Conservation (phyloP, 2,329 filamentous ascomycete genomes). For the Fusarium temperatum region DNA sequence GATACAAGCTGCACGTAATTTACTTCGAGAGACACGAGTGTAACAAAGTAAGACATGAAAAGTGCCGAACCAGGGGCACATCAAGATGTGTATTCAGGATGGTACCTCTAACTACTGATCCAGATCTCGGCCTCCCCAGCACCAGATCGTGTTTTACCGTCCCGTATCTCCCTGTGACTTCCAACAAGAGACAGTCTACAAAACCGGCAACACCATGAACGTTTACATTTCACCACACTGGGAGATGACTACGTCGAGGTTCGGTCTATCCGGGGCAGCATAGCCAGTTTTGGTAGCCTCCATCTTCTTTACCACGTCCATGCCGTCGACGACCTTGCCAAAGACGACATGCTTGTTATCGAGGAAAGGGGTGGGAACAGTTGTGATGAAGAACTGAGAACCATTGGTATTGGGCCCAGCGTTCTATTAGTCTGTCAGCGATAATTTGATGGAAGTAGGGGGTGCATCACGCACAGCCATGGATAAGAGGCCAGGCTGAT, state of each 20-base stretch:
- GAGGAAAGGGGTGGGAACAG: slow-evolving; percentile 84
- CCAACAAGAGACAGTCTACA: background rate
- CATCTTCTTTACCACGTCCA: slow-evolving; percentile 92
- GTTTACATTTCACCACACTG: slow-evolving; percentile 94
- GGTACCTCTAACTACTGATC: slow-evolving; percentile 30
- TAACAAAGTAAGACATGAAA: slow-evolving; percentile 21
- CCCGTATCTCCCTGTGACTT: background rate
- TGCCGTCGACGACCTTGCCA: slow-evolving; percentile 86
- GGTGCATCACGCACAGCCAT: slow-evolving; percentile 78
- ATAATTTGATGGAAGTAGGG: background rate
- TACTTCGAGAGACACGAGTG: slow-evolving; percentile 10
- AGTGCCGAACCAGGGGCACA: slow-evolving; percentile 22
- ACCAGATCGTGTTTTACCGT: background rate
- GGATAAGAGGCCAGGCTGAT: slow-evolving; percentile 80
- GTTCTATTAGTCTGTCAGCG: slow-evolving; percentile 64
- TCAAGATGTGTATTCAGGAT: slow-evolving; percentile 19
- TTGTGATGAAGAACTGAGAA: slow-evolving; percentile 97
- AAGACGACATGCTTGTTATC: slow-evolving; percentile 97
- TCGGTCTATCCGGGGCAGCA: slow-evolving; percentile 79
- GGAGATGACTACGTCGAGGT: slow-evolving; percentile 82
- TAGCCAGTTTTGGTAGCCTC: slow-evolving; percentile 87
- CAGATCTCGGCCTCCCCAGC: slow-evolving; percentile 11
- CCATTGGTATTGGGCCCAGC: slow-evolving; percentile 93
- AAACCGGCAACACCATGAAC: background rate
- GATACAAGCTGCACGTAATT: background rate